These are phyloP conservation scores for Kuraishia piskuri DNA, from an alignment of 805 yeast species.

Conservation along the genomic window DNA sequence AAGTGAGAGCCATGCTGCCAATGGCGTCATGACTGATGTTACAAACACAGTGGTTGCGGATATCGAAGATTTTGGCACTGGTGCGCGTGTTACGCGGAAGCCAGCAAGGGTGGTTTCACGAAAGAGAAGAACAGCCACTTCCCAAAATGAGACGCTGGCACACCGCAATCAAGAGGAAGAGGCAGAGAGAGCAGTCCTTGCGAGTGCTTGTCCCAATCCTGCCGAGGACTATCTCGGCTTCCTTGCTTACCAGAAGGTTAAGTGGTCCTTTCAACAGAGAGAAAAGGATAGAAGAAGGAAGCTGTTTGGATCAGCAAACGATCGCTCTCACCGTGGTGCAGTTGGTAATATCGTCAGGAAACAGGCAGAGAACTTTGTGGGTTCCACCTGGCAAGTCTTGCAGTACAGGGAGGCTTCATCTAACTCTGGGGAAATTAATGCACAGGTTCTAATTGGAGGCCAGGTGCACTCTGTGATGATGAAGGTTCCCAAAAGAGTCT, in stretches of 20 bases:
- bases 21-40: constrained; percentile 23
- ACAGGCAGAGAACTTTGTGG: constrained; percentile 74
- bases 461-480: constrained; percentile 68
- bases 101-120: constrained; percentile 38
- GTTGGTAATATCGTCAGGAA: constrained; percentile 65
- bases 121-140: constrained; percentile 29
- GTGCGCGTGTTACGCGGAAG: constrained; percentile 21
- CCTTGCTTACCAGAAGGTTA: constrained; percentile 70
- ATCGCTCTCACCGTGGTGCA: constrained; percentile 43
- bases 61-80: constrained; percentile 62
- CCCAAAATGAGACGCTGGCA: constrained; percentile 14
- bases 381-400: constrained; percentile 78
- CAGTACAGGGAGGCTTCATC: constrained; percentile 50
- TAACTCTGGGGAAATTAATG: constrained; percentile 71
- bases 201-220: constrained; percentile 57
- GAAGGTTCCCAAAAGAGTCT: constrained; percentile 67
- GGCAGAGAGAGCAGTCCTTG: constrained; percentile 33
- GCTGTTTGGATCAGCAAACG: constrained; percentile 58
- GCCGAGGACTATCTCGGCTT: constrained; percentile 59
- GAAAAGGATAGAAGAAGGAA: constrained; percentile 64
- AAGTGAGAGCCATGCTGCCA: constrained; percentile 16
- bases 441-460: constrained; percentile 57
- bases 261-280: constrained; percentile 76
- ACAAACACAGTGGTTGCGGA: constrained; percentile 39
- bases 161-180: constrained; percentile 30